These are phyloP conservation scores for Ceratobasidium sp. DNA, from an alignment of 1,284 basidiomycete genomes.

Conservation along the genomic window DNA sequence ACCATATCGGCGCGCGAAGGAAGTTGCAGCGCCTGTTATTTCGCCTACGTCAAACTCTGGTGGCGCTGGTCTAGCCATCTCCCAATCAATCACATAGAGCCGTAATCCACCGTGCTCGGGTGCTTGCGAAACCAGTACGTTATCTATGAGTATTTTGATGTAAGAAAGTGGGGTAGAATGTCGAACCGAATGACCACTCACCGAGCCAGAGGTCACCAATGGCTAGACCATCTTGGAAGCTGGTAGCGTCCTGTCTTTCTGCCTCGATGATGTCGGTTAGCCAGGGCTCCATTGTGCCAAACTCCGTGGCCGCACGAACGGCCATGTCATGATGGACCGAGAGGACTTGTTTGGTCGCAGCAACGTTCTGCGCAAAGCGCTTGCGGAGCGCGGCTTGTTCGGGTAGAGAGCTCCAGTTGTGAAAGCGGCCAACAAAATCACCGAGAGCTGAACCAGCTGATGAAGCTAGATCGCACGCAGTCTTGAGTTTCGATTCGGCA, in stretches of 20 bases:
- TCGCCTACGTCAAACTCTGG: conserved; percentile 34
- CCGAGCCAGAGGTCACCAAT: not conserved
- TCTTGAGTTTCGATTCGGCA: not conserved
- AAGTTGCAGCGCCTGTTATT: not conserved
- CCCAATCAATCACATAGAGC: conserved; percentile 33
- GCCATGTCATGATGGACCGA: not conserved
- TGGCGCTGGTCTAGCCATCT: conserved; percentile 3
- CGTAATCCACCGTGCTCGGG: not conserved
- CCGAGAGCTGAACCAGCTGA: conserved; percentile 27
- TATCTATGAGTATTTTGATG: not conserved
- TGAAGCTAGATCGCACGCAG: not conserved
- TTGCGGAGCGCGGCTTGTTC: conserved; percentile 24
- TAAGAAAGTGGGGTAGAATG: not conserved
- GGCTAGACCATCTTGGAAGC: not conserved
- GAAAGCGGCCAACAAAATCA: conserved; percentile 32
- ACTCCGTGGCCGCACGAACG: not conserved
- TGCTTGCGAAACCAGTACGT: not conserved
- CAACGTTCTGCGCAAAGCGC: not conserved
- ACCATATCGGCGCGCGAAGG: not conserved
- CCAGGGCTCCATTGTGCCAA: conserved; percentile 1
- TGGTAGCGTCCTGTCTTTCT: not conserved
- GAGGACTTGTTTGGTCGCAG: not conserved
- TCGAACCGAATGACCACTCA: not conserved
- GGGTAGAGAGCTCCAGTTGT: conserved; percentile 11
- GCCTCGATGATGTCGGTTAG: not conserved